phyloP scores from a whole-genome alignment of 305 asterid species.

The Petunia hybrid region DNA sequence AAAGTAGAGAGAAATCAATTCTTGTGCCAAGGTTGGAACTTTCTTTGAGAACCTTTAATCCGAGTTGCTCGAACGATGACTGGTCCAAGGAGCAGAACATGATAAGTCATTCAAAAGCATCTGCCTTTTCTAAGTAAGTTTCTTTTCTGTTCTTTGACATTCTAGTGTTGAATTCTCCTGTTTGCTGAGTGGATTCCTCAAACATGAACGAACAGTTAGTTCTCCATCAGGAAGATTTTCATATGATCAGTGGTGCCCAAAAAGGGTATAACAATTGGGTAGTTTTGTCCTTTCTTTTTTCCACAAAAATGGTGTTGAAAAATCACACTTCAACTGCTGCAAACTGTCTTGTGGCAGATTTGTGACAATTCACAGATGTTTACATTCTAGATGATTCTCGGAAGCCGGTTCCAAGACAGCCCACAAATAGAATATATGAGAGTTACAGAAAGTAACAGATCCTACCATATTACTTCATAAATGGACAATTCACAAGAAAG shows the following conservation, averaged over 20 bases:
- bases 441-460: no score
- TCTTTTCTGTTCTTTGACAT: slow-evolving; percentile 27
- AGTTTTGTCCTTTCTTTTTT: slow-evolving; percentile 36
- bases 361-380: not conserved
- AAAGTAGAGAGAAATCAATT: slow-evolving; percentile 53
- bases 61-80: slow-evolving; percentile 53
- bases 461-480: no score
- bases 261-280: not conserved
- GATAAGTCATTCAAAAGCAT: slow-evolving; percentile 82
- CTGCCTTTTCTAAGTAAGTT: slow-evolving; percentile 91
- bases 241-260: not conserved
- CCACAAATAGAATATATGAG: no score
- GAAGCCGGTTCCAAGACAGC: no score
- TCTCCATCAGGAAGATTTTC: slow-evolving; percentile 2
- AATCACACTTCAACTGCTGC: slow-evolving; percentile 18
- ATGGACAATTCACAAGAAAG: no score
- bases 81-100: slow-evolving; percentile 50
- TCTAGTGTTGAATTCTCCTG: slow-evolving; percentile 9
- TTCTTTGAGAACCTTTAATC: slow-evolving; percentile 67
- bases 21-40: slow-evolving; percentile 67
- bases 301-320: slow-evolving; percentile 29
- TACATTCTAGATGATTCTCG: no score
- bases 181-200: slow-evolving; percentile 15
- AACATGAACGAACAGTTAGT: slow-evolving; percentile 16
- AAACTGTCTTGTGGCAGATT: slow-evolving; percentile 2